Base-by-base conservation (phyloP, 1,284 basidiomycete species). In the Bjerkandera adusta region DNA sequence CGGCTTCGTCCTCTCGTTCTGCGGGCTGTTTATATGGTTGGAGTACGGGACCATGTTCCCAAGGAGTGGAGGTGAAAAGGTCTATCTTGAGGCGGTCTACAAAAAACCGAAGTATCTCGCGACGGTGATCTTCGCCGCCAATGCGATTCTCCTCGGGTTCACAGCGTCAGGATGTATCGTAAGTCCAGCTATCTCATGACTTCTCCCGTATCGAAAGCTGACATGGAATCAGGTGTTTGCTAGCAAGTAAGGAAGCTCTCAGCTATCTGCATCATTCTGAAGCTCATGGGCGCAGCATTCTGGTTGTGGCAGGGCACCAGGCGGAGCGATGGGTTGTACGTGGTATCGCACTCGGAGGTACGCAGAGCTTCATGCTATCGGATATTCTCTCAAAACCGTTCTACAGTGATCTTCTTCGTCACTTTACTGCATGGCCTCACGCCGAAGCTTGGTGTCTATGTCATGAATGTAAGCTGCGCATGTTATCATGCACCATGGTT, bases 81-180 rank as follows among this genome's bases (percentile, higher is more conserved):
- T 79, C 34, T 88, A 87, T 55, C 66, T 88, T 29, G 83, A 86
- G 50, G 83, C 72, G 53, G 75, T 85, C 15, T 88, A 77, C 60
- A 71, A 75, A 33, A 67, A 67, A 18, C 85, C 85, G 4, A 72
- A 69, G 39, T 83, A 77, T 56, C 61, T 88, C 47, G 69, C 67
- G 5, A 80, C 79, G 4, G 82, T 79, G 49, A 58, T 72, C 5
- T 87, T 73, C 51, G 72, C 78, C 2, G 62, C 72, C 0, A 81
- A 84, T 54, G 74, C 76, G 2, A 56, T 84, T n/a, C 68, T 84
- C n/a, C 70, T 76, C 32, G 81, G 77, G 62, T 78, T 79, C 52
- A 72, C 71, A 2, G 74, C 79, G 0, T 67, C 70, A 21, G 75
- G 74, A 12, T 79, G 78, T 48, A 76, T 81, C 27, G 76, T 77